Percentiles rank a stretch among this genome's conserved stretches.
Conservation (phyloP, 345 rosid species). For the Syzygium oleosum region DNA sequence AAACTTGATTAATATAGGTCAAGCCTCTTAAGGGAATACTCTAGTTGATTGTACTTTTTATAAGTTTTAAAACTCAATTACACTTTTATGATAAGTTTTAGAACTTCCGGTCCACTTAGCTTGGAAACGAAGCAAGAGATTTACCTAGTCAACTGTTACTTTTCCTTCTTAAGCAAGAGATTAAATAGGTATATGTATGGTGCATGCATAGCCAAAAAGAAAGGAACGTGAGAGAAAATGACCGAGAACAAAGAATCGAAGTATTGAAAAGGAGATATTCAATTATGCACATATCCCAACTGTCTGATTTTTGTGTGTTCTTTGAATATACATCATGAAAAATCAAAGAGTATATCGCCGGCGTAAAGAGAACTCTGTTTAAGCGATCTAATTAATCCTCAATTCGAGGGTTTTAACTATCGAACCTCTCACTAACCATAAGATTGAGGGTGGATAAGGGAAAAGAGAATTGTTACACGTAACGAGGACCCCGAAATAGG, state of each 20-base stretch:
- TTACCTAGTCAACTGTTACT: neutral
- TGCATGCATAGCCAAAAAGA: neutral
- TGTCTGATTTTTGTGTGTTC: too few relatives aligned
- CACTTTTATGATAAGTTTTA: too few relatives aligned
- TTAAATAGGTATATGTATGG: neutral
- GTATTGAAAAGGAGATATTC: neutral
- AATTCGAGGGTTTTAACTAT: too few relatives aligned
- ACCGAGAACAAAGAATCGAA: neutral
- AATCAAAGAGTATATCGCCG: too few relatives aligned
- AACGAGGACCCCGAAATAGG: neutral
- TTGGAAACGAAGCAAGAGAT: too few relatives aligned
- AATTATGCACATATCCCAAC: neutral
- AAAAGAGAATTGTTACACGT: neutral
- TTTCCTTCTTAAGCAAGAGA: neutral
- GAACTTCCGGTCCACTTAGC: too few relatives aligned
- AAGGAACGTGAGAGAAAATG: neutral
- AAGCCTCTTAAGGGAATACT: neutral
- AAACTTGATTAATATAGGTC: neutral
- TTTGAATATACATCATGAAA: too few relatives aligned
- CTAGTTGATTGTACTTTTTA: neutral
- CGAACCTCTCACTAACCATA: too few relatives aligned
- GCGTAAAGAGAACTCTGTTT: too few relatives aligned
- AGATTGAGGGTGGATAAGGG: neutral
- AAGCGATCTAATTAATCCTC: too few relatives aligned
- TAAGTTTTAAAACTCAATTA: too few relatives aligned